These are phyloP conservation scores for Zymoseptoria crescenta DNA, from an alignment of 2,329 filamentous ascomycete genomes.

Conservation along the genomic window DNA sequence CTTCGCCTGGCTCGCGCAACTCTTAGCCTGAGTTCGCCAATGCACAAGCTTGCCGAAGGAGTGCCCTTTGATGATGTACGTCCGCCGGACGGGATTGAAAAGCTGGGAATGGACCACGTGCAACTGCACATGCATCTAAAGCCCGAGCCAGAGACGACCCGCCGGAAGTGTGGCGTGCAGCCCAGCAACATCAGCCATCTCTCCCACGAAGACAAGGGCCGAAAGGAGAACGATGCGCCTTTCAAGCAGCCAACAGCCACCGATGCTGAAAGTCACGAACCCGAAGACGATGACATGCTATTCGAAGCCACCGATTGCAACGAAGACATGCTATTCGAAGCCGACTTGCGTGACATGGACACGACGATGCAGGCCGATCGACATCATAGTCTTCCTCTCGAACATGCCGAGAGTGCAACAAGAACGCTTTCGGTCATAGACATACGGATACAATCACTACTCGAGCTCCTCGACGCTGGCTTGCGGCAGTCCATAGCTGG, in stretches of 20 bases:
- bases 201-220: not conserved
- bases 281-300: not conserved
- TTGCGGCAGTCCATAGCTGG: slow-evolving; percentile 31
- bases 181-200: not conserved
- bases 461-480: slow-evolving; percentile 7
- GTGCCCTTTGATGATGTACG: slow-evolving; percentile 19
- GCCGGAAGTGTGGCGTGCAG: not conserved
- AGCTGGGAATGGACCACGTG: slow-evolving; percentile 20
- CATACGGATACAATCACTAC: not conserved
- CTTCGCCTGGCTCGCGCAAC: slow-evolving; percentile 21
- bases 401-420: not conserved
- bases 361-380: not conserved
- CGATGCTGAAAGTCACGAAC: not conserved
- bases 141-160: not conserved
- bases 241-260: not conserved
- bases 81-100: slow-evolving; percentile 6
- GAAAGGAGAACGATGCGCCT: not conserved
- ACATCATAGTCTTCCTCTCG: not conserved
- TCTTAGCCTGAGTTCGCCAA: not conserved
- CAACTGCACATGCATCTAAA: slow-evolving; percentile 20
- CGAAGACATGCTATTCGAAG: not conserved
- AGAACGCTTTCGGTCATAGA: not conserved
- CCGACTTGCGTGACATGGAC: not conserved
- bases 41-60: slow-evolving; percentile 17
- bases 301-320: not conserved